These are phyloP conservation scores for Beauveria pseudobassiana DNA, from an alignment of 2,329 filamentous ascomycete genomes.

Conservation along the genomic window DNA sequence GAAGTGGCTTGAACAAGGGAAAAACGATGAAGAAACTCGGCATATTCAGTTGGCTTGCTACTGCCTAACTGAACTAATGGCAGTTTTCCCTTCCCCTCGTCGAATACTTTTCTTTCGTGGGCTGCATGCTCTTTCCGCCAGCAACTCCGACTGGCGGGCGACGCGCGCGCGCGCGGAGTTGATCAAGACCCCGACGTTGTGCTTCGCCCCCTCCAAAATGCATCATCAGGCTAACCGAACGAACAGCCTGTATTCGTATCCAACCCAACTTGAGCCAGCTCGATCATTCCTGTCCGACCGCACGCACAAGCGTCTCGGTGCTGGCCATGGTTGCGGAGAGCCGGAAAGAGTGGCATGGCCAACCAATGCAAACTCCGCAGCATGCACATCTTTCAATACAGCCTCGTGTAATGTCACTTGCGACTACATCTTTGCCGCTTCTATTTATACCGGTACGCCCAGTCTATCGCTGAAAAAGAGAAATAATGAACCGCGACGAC, in stretches of 20 bases:
- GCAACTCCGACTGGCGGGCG: background rate
- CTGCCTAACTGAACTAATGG: background rate
- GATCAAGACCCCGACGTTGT: background rate
- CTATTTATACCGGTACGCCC: background rate
- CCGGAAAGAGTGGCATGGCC: too few species aligned
- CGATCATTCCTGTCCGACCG: too few species aligned
- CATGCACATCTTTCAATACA: background rate
- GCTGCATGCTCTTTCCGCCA: background rate
- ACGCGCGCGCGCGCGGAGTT: background rate
- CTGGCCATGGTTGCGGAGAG: too few species aligned
- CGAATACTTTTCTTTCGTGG: background rate
- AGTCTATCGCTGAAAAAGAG: background rate
- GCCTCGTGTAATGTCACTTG: background rate
- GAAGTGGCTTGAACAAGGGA: background rate
- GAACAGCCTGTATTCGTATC: too few species aligned
- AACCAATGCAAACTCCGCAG: background rate
- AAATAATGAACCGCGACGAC: background rate
- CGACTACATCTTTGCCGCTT: background rate
- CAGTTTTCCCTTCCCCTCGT: background rate
- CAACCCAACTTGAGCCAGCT: too few species aligned
- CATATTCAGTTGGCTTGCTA: background rate
- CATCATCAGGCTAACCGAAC: background rate
- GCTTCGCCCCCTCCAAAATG: background rate
- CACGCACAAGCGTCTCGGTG: background rate
- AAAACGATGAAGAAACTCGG: background rate